Base-by-base conservation (phyloP, 345 rosid genomes). In the Mangifera indica region DNA sequence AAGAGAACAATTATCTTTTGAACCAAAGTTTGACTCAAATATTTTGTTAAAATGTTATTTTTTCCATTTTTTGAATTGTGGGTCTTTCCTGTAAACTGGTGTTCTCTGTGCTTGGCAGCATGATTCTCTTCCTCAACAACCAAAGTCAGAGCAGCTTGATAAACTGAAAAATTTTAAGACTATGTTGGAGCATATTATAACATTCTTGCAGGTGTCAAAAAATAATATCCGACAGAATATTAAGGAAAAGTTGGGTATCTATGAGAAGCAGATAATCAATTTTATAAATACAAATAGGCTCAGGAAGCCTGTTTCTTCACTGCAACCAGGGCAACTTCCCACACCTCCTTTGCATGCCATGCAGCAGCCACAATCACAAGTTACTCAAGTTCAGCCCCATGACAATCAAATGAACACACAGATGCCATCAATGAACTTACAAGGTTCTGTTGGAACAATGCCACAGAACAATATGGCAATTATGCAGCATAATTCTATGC, bases 221-320 rank as follows among this genome's bases (percentile, higher is more conserved):
- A 60, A 24, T 59, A 89, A 70, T 29, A 77, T 95, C 48, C 1
- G 9, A 60, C 89, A 83, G 72, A 9, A 24, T 72, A 79, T 73
- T 65, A 92, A 85, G 85, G 98, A 95, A 40, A 95, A 89, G 87
- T 70, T 91, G 81, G 76, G 69, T 74, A 25, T 54, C 6, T 95
- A 87, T 79, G 98, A 92, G 89, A 89, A 81, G 83, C 96, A 87
- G 83, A 92, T 95, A 53, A 52, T 85, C 66, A 56, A 78, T 79
- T 84, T 89, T 66, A 63, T 91, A 74, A 80, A 61, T 70, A 66
- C 85, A 70, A 82, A 81, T 76, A 87, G 89, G 79, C 89, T 91
- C 13, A 88, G 87, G 72, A 86, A 78, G 84, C 60, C 79, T 54
- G 25, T 69, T 51, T 70, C 84, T 48, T 9, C 73, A 17, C 46